A percentile compares a stretch with the other conserved stretches of the same genome.
Evolutionary conservation across 2,329 filamentous ascomycete species (phyloP).

Genomic region (Conoideocrella luteorostrata): DNA sequence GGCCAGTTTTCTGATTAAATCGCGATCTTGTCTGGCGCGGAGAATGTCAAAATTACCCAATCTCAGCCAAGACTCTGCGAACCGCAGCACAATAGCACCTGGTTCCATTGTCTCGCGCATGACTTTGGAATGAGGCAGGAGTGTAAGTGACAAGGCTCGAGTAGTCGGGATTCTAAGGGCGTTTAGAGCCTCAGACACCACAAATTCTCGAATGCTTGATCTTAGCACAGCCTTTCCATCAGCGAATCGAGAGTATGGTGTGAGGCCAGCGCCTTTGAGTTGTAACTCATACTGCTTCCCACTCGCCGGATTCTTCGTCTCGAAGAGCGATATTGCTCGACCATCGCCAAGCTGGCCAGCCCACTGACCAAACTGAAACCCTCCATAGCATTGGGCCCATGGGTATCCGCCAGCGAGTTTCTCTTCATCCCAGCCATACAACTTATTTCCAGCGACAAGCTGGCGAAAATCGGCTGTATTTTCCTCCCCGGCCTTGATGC

Average conservation of each 20-base stretch:
- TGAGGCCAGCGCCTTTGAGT: slow-evolving; percentile 87
- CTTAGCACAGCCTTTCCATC: slow-evolving; percentile 91
- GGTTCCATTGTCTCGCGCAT: slow-evolving; percentile 76
- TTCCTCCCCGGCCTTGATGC: slow-evolving; percentile 62
- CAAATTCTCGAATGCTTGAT: slow-evolving; percentile 88
- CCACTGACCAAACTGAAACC: slow-evolving; percentile 77
- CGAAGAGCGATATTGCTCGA: slow-evolving; percentile 88
- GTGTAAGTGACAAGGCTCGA: slow-evolving; percentile 73
- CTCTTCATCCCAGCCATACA: slow-evolving; percentile 71
- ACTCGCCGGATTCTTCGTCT: slow-evolving; percentile 69
- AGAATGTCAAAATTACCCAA: slow-evolving; percentile 96
- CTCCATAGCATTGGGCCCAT: slow-evolving; percentile 98
- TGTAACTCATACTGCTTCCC: slow-evolving; percentile 81
- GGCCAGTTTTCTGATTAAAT: slow-evolving; percentile 64
- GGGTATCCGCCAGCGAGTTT: slow-evolving; percentile 70
- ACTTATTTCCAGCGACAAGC: slow-evolving; percentile 73
- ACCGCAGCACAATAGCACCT: slow-evolving; percentile 85
- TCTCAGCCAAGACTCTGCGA: slow-evolving; percentile 85
- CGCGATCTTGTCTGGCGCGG: slow-evolving; percentile 71
- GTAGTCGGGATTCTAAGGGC: slow-evolving; percentile 82
- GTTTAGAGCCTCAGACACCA: slow-evolving; percentile 85
- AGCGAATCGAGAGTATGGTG: slow-evolving; percentile 92
- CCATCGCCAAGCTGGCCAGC: slow-evolving; percentile 94
- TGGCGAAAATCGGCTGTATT: slow-evolving; percentile 67
- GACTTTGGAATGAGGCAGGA: slow-evolving; percentile 67